A percentile compares a stretch with the other conserved stretches of the same genome.
phyloP scores from a whole-genome alignment of 345 rosid genomes.

The Gossypium stocksii region DNA sequence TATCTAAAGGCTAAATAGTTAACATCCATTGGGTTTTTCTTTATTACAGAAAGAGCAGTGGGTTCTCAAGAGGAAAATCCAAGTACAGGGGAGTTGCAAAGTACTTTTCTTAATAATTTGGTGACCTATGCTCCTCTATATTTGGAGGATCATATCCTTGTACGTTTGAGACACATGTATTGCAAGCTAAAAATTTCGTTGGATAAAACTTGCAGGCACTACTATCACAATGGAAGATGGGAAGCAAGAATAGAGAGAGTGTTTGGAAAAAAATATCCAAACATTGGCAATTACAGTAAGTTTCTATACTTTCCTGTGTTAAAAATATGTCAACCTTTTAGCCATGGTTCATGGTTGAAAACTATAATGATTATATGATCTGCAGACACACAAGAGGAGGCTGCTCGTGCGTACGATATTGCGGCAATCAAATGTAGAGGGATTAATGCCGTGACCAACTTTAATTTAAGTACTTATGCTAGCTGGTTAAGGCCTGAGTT shows the following conservation, averaged over 20 bases:
- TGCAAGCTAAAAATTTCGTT: not conserved
- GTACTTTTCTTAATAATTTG: constrained; percentile 3
- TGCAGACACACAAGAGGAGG: constrained; percentile 50
- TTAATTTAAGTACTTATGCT: constrained; percentile 45
- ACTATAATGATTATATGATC: not conserved
- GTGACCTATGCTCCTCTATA: too few relatives aligned
- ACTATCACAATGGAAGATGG: constrained; percentile 72
- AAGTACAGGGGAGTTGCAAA: constrained; percentile 71
- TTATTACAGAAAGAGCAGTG: constrained; percentile 50
- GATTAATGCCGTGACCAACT: constrained; percentile 46
- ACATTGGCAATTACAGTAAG: constrained; percentile 68
- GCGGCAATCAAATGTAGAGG: constrained; percentile 50
- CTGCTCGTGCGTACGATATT: constrained; percentile 47
- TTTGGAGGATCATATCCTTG: not conserved
- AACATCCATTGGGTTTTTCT: not conserved
- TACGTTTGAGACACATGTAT: too few relatives aligned
- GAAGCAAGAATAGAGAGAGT: constrained; percentile 72
- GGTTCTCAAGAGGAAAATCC: constrained; percentile 70
- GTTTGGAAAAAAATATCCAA: constrained; percentile 65
- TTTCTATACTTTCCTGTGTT: not conserved
- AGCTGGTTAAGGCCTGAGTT: constrained; percentile 44
- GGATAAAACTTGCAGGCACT: constrained; percentile 31
- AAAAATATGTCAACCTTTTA: too few relatives aligned
- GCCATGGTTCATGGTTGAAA: too few relatives aligned
- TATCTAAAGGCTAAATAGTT: not conserved